phyloP scores from a whole-genome alignment of 1,139 yeast genomes.

The Kodamaea sp. region DNA sequence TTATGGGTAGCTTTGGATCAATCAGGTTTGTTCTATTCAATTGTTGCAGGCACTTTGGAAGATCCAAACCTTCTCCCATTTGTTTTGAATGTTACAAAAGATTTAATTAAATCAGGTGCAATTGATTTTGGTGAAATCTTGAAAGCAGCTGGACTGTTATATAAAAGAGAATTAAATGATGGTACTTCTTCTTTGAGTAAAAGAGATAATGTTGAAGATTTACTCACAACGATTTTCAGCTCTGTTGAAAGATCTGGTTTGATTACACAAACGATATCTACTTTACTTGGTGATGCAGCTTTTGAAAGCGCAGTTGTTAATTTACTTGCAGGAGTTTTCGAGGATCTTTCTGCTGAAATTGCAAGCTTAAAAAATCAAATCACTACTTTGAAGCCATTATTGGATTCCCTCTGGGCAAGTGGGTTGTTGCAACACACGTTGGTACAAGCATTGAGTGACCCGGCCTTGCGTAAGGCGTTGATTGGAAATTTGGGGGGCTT shows the following conservation, averaged over 20 bases:
- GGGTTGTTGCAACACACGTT: constrained; percentile 26
- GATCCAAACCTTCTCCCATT: constrained; percentile 29
- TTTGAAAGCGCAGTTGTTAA: constrained; percentile 28
- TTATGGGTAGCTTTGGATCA: constrained; percentile 32
- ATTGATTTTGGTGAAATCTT: constrained; percentile 19
- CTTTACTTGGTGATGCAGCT: constrained; percentile 24
- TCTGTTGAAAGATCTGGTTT: constrained; percentile 31
- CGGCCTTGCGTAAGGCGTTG: constrained; percentile 24
- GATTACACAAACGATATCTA: constrained; percentile 24
- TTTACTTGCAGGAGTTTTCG: constrained; percentile 25
- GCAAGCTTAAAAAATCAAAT: constrained; percentile 8
- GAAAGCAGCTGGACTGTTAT: constrained; percentile 15
- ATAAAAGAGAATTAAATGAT: constrained; percentile 1
- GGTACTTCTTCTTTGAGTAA: constrained; percentile 8
- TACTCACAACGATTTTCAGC: constrained; percentile 29
- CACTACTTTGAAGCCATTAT: constrained; percentile 21
- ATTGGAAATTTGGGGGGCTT: constrained; percentile 20
- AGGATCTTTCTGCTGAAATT: constrained; percentile 19
- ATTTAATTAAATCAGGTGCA: constrained; percentile 20
- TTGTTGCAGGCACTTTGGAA: constrained; percentile 26
- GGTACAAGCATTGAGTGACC: constrained; percentile 25
- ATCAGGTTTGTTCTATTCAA: constrained; percentile 32
- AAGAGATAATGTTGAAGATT: constrained; percentile 35
- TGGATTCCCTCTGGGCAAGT: constrained; percentile 22
- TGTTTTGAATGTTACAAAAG: constrained; percentile 21